Conservation (phyloP, 2,329 filamentous ascomycete species). For the Penicillium sp. region DNA sequence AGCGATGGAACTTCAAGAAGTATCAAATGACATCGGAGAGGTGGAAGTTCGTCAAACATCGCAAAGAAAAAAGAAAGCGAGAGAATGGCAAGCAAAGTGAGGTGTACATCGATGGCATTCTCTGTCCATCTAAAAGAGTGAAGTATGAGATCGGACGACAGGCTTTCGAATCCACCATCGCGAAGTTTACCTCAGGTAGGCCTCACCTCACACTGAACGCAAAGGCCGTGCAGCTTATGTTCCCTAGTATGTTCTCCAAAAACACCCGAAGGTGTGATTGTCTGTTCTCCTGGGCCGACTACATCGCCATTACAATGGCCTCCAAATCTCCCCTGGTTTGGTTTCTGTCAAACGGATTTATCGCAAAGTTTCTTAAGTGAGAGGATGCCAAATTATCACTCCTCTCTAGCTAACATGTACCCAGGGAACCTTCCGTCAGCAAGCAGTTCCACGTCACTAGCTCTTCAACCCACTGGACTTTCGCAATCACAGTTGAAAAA, state of each 20-base stretch:
- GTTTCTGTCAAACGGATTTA: not conserved
- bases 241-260: not conserved
- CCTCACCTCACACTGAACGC: not conserved
- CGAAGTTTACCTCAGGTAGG: not conserved
- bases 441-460: not conserved
- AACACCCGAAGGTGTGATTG: not conserved
- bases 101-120: not conserved
- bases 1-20: not conserved
- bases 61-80: not conserved
- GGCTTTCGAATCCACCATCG: not conserved
- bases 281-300: not conserved
- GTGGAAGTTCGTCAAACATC: not conserved
- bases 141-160: not conserved
- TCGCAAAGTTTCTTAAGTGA: not conserved
- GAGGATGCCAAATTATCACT: not conserved
- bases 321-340: not conserved
- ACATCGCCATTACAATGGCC: not conserved
- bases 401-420: not conserved
- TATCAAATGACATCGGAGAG: not conserved
- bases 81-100: not conserved
- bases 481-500: not conserved
- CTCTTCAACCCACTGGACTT: not conserved
- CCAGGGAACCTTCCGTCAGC: not conserved
- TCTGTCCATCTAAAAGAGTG: not conserved
- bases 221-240: not conserved